A percentile compares a stretch with the other conserved stretches of the same genome.
phyloP scores from a whole-genome alignment of 768 basidiomycete genomes.

The Phylloporus rhodoxanthus region DNA sequence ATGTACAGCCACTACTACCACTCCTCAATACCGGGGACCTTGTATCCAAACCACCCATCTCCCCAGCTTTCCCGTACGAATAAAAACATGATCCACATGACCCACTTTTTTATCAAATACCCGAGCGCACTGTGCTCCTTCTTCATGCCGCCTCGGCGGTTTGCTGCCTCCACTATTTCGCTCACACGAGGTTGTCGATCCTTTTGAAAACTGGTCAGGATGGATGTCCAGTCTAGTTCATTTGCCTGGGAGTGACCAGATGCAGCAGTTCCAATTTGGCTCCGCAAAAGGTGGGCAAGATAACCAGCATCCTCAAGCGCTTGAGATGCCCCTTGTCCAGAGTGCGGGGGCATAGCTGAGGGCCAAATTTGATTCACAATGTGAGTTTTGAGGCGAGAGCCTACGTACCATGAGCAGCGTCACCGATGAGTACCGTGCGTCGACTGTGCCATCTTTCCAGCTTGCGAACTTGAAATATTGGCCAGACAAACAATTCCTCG shows the following conservation, averaged over 20 bases:
- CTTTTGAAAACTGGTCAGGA: conserved; percentile 20
- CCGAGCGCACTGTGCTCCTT: conserved; percentile 15
- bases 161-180: conserved; percentile 24
- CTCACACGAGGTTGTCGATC: conserved; percentile 22
- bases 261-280: conserved; percentile 2
- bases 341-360: conserved; percentile 29
- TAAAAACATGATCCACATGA: conserved; percentile 18
- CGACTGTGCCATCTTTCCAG: conserved; percentile 23
- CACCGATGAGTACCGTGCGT: conserved; percentile 26
- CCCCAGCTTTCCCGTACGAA: conserved; percentile 26
- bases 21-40: conserved; percentile 24
- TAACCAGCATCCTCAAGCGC: conserved; percentile 28
- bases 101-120: conserved; percentile 22
- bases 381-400: neutral
- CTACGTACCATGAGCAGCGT: conserved; percentile 29
- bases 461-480: conserved; percentile 22
- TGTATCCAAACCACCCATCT: conserved; percentile 27
- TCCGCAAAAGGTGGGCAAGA: conserved; percentile 25
- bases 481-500: conserved; percentile 22
- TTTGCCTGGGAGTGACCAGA: neutral
- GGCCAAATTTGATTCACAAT: neutral
- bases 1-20: conserved; percentile 30
- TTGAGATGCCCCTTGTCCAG: conserved; percentile 30
- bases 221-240: conserved; percentile 10
- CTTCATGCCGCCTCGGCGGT: conserved; percentile 23